Percentiles rank a stretch among this genome's conserved stretches.
These are phyloP conservation scores for Rubroboletus satanas DNA, from an alignment of 768 basidiomycete species.

Conservation along the genomic window DNA sequence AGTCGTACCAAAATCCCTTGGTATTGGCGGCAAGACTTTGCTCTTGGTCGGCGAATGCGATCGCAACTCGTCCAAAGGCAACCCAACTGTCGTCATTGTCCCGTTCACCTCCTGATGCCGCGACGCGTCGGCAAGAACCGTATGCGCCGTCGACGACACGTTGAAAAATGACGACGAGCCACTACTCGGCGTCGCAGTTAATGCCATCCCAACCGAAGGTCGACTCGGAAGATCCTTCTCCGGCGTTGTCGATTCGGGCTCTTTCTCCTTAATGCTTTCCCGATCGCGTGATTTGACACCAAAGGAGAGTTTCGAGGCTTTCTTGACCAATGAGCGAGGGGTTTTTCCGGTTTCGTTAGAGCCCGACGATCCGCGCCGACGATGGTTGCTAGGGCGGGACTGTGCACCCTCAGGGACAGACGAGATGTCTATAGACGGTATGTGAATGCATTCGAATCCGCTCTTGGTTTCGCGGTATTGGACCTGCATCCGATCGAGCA, in stretches of 20 bases:
- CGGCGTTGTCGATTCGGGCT: slow-evolving; percentile 34
- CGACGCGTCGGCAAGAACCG: slow-evolving; percentile 34
- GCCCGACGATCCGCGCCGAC: slow-evolving; percentile 44
- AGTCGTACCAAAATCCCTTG: slow-evolving; percentile 57
- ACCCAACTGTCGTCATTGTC: slow-evolving; percentile 13
- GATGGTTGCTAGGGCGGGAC: slow-evolving; percentile 33
- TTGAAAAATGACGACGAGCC: slow-evolving; percentile 87
- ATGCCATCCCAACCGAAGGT: slow-evolving; percentile 42
- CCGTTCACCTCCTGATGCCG: slow-evolving; percentile 29
- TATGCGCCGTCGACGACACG: slow-evolving; percentile 55
- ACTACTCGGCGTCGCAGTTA: slow-evolving; percentile 67
- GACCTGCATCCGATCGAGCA: slow-evolving; percentile 92
- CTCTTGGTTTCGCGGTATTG: slow-evolving; percentile 87
- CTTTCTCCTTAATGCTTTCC: slow-evolving; percentile 43
- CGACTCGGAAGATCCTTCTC: slow-evolving; percentile 48
- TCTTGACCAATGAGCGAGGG: slow-evolving; percentile 60
- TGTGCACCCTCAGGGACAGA: slow-evolving; percentile 53
- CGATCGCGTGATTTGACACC: slow-evolving; percentile 54
- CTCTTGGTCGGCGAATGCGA: slow-evolving; percentile 52
- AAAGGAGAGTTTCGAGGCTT: slow-evolving; percentile 78
- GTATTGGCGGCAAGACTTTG: slow-evolving; percentile 76
- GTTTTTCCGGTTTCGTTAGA: slow-evolving; percentile 50
- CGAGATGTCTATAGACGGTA: slow-evolving; percentile 88
- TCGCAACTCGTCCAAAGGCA: slow-evolving; percentile 35
- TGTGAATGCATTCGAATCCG: slow-evolving; percentile 95